Evolutionary conservation across 139 green algal genomes (phyloP).

Genomic region (Tetraselmis striata): DNA sequence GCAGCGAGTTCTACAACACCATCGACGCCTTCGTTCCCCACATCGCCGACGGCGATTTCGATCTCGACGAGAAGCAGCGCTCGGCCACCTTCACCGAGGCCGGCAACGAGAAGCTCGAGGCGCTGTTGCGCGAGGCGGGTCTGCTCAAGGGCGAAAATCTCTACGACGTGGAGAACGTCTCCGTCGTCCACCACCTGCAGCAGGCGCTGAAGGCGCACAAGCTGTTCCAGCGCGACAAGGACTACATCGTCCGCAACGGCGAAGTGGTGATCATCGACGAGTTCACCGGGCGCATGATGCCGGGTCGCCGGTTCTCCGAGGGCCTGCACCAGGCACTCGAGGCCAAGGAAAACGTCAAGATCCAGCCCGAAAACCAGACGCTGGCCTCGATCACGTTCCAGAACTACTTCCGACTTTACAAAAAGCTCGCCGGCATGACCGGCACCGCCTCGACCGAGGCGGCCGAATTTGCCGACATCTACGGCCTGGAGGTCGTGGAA

Average conservation of each 20-base stretch:
- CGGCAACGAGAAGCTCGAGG: conserved; percentile 22
- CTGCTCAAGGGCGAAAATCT: conserved; percentile 18
- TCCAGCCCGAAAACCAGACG: conserved; percentile 24
- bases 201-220: conserved; percentile 46
- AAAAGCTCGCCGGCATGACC: conserved; percentile 36
- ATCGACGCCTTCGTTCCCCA: conserved; percentile 28
- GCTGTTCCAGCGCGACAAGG: conserved; percentile 35
- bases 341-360: conserved; percentile 54
- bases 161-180: conserved; percentile 41
- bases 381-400: conserved; percentile 58
- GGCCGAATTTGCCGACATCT: conserved; percentile 51
- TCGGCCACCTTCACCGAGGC: conserved; percentile 24
- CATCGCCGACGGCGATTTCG: conserved; percentile 20
- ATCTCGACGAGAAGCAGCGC: conserved; percentile 18
- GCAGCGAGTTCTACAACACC: conserved; percentile 25
- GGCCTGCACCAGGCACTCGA: conserved; percentile 71
- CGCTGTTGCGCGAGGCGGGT: conserved; percentile 6
- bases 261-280: conserved; percentile 59
- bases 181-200: conserved; percentile 39
- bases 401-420: conserved; percentile 59
- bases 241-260: conserved; percentile 60
- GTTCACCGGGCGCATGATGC: conserved; percentile 37
- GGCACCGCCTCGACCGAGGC: conserved; percentile 38
- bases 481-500: conserved; percentile 53
- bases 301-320: conserved; percentile 43